These are phyloP conservation scores for Hypoxylon sp. DNA, from an alignment of 2,329 filamentous ascomycete species.

Conservation along the genomic window DNA sequence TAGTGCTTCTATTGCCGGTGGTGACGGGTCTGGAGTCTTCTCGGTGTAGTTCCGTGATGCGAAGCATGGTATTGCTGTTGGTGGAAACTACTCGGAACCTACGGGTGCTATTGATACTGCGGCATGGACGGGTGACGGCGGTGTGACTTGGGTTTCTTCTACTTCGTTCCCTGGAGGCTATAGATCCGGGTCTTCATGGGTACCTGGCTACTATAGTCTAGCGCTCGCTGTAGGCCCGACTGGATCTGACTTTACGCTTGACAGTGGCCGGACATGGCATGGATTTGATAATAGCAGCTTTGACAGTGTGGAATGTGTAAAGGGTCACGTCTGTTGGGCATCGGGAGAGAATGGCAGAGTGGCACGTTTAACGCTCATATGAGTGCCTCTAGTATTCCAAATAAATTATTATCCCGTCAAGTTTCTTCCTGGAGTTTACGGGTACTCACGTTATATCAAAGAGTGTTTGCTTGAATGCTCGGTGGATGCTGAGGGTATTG, in stretches of 20 bases:
- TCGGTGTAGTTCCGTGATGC: conserved; percentile 46
- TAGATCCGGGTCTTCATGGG: conserved; percentile 46
- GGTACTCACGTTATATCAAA: too few species aligned
- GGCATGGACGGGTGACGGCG: conserved; percentile 46
- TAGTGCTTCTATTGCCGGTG: conserved; percentile 41
- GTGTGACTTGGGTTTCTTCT: conserved; percentile 42
- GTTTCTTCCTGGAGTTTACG: too few species aligned
- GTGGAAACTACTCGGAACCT: conserved; percentile 45
- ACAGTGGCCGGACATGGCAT: conserved; percentile 44
- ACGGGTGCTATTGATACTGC: conserved; percentile 36
- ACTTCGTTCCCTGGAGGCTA: conserved; percentile 44
- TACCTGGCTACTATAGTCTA: conserved; percentile 36
- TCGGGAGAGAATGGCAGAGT: conserved; percentile 45
- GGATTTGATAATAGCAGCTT: conserved; percentile 45
- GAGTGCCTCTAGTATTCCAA: too few species aligned
- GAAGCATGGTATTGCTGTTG: conserved; percentile 43
- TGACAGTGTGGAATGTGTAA: conserved; percentile 46
- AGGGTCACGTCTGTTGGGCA: conserved; percentile 44
- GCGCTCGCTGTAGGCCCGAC: conserved; percentile 48
- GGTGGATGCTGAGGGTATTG: too few species aligned
- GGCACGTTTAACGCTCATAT: conserved; percentile 28
- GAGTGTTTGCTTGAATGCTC: too few species aligned
- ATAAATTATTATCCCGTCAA: too few species aligned
- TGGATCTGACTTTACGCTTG: conserved; percentile 46
- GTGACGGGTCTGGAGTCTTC: conserved; percentile 45